Evolutionary conservation across 2,329 filamentous ascomycete genomes (phyloP).

Genomic region (Cladobotryum mycophilum): DNA sequence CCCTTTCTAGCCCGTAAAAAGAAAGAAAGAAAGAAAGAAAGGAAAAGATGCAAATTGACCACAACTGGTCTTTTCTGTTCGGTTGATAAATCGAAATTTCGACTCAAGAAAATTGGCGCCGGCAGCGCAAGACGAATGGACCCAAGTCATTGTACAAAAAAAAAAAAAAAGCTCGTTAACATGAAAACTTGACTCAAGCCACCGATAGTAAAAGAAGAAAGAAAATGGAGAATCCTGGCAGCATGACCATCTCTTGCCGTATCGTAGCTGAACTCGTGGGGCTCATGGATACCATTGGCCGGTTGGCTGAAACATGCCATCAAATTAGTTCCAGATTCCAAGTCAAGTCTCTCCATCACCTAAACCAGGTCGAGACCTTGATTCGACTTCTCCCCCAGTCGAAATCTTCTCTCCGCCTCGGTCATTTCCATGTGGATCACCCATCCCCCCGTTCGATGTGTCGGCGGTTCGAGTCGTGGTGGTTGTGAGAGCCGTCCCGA

Average conservation of each 20-base stretch:
- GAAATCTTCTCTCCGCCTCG: slow-evolving; percentile 2
- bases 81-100: not conserved
- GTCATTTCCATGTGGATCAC: slow-evolving; percentile 3
- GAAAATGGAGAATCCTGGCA: not conserved
- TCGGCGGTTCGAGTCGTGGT: slow-evolving; percentile 7
- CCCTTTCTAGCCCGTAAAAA: not conserved
- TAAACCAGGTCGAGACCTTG: slow-evolving; percentile 6
- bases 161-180: not conserved
- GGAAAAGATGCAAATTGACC: not conserved
- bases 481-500: slow-evolving; percentile 5
- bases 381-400: slow-evolving; percentile 5
- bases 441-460: slow-evolving; percentile 6
- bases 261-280: not conserved
- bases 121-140: slow-evolving; percentile 2
- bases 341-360: slow-evolving; percentile 8
- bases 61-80: not conserved
- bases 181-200: not conserved
- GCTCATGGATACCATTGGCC: slow-evolving; percentile 3
- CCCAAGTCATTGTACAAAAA: slow-evolving; percentile 5
- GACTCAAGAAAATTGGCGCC: not conserved
- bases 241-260: not conserved
- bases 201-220: not conserved
- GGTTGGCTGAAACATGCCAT: slow-evolving; percentile 3
- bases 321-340: not conserved
- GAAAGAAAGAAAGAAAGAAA: too few relatives aligned